phyloP scores from a whole-genome alignment of 257 asterid genomes.

The Solanum pinnatisectum region DNA sequence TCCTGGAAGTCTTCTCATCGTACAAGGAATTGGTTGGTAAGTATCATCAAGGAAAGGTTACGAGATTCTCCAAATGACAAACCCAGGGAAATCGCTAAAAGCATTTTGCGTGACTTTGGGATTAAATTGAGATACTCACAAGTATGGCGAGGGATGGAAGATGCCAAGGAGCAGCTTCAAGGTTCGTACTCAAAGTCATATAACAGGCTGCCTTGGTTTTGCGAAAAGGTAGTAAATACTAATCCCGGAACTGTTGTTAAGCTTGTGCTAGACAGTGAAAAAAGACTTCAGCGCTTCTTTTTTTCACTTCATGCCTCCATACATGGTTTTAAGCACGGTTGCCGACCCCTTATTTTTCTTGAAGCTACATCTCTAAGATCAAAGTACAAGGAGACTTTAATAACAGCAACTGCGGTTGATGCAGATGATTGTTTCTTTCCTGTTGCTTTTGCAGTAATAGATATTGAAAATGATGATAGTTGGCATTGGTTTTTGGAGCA shows the following conservation, averaged over 20 bases:
- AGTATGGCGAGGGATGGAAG: slow-evolving; percentile 73
- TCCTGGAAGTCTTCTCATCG: slow-evolving; percentile 83
- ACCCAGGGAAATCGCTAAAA: slow-evolving; percentile 66
- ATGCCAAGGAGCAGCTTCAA: slow-evolving; percentile 75
- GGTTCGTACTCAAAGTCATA: slow-evolving; percentile 75
- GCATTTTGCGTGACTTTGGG: slow-evolving; percentile 74
- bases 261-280: slow-evolving; percentile 45
- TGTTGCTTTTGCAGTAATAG: slow-evolving; percentile 69
- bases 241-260: slow-evolving; percentile 66
- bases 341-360: slow-evolving; percentile 85
- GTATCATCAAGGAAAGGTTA: slow-evolving; percentile 64
- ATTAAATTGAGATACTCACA: slow-evolving; percentile 56
- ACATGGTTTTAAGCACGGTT: slow-evolving; percentile 51
- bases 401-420: slow-evolving; percentile 73
- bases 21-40: slow-evolving; percentile 69
- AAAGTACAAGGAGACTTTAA: slow-evolving; percentile 50
- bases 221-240: slow-evolving; percentile 48
- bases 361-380: slow-evolving; percentile 66
- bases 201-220: slow-evolving; percentile 62
- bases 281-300: slow-evolving; percentile 48
- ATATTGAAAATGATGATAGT: slow-evolving; percentile 49
- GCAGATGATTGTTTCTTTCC: slow-evolving; percentile 84
- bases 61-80: slow-evolving; percentile 75
- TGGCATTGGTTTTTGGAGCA: slow-evolving; percentile 88
- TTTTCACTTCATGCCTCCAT: slow-evolving; percentile 49